Evolutionary conservation across 306 rosid genomes (phyloP).

Genomic region (Medicago arabica): DNA sequence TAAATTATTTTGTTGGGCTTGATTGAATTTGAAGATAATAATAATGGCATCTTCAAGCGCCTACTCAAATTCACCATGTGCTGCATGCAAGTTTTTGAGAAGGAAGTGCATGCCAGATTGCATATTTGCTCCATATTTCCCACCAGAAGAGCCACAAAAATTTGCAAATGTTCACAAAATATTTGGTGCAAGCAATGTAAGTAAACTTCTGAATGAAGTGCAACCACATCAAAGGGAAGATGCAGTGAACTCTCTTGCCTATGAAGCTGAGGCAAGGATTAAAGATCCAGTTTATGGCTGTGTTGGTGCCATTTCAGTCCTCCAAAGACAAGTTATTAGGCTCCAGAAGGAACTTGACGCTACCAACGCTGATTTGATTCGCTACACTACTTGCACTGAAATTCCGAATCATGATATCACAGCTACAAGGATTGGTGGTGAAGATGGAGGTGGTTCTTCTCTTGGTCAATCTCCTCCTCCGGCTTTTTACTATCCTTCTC

Average conservation of each 20-base stretch:
- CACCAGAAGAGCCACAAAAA: constrained; percentile 50
- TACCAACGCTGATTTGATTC: constrained; percentile 76
- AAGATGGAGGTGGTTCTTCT: constrained; percentile 44
- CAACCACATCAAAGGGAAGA: constrained; percentile 87
- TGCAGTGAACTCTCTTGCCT: constrained; percentile 90
- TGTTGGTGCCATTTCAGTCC: constrained; percentile 86
- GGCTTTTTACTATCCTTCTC: constrained; percentile 50
- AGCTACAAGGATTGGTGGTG: constrained; percentile 32
- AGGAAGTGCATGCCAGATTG: constrained; percentile 55
- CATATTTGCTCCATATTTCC: constrained; percentile 49
- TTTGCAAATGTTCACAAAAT: constrained; percentile 68
- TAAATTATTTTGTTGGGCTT: neutral
- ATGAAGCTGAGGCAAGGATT: constrained; percentile 86
- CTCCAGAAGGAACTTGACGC: constrained; percentile 90
- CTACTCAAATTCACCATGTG: constrained; percentile 51
- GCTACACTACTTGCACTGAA: constrained; percentile 56
- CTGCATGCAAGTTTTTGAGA: constrained; percentile 50
- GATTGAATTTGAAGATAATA: constrained; percentile 18
- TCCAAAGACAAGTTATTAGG: constrained; percentile 80
- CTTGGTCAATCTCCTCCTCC: constrained; percentile 49
- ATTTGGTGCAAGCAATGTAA: constrained; percentile 93
- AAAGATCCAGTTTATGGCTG: constrained; percentile 92
- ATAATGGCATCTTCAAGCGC: constrained; percentile 44
- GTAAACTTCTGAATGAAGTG: constrained; percentile 82
- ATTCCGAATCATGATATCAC: constrained; percentile 37